These are phyloP conservation scores for Clonostachys chloroleuca DNA, from an alignment of 2,329 filamentous ascomycete species.

Conservation along the genomic window DNA sequence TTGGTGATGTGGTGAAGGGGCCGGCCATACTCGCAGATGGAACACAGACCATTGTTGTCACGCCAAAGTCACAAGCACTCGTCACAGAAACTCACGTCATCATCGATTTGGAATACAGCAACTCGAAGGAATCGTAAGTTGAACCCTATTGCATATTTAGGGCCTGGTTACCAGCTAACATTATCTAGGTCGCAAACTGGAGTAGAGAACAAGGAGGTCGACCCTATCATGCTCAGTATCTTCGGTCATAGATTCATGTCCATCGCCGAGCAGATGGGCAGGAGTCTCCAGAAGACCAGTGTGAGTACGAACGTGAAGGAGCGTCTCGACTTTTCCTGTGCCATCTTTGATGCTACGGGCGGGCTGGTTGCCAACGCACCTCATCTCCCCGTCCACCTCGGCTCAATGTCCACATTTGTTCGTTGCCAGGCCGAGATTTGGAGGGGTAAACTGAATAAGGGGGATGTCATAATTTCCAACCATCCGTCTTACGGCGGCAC, in stretches of 20 bases:
- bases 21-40: slow-evolving; percentile 85
- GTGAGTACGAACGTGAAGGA: slow-evolving; percentile 82
- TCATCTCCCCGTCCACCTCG: slow-evolving; percentile 75
- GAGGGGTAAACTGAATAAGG: slow-evolving; percentile 70
- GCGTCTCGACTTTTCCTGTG: slow-evolving; percentile 77
- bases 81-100: slow-evolving; percentile 85
- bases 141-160: background rate
- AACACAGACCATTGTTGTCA: slow-evolving; percentile 88
- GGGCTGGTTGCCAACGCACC: slow-evolving; percentile 76
- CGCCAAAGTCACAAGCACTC: slow-evolving; percentile 70
- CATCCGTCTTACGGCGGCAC: slow-evolving; percentile 82
- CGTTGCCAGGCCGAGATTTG: slow-evolving; percentile 75
- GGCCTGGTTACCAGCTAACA: background rate
- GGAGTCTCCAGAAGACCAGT: slow-evolving; percentile 74
- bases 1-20: slow-evolving; percentile 70
- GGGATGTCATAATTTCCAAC: slow-evolving; percentile 80
- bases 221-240: slow-evolving; percentile 75
- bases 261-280: slow-evolving; percentile 81
- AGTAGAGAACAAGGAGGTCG: slow-evolving; percentile 17
- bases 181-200: background rate
- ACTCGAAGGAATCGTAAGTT: slow-evolving; percentile 25
- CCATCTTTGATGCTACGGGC: slow-evolving; percentile 71
- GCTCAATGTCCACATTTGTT: slow-evolving; percentile 80
- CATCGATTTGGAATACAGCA: slow-evolving; percentile 69
- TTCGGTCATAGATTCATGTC: slow-evolving; percentile 84